These are phyloP conservation scores for Metroxylon sagu DNA, from an alignment of 176 grass and related monocot genomes.

Conservation along the genomic window DNA sequence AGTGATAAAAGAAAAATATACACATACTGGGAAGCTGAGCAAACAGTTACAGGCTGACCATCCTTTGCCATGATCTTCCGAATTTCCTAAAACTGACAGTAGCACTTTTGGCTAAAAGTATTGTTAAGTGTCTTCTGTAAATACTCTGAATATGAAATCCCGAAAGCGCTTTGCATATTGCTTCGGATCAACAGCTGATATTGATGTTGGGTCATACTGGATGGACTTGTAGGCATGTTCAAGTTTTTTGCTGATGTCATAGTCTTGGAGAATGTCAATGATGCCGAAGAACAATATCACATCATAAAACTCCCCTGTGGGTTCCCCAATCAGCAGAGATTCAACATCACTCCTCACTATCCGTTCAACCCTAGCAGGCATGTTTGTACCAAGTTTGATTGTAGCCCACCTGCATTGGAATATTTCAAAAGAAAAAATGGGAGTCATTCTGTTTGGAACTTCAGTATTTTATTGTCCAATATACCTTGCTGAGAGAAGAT, in stretches of 20 bases:
- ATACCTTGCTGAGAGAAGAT: too few species aligned
- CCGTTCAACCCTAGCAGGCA: conserved; percentile 76
- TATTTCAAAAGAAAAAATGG: too few species aligned
- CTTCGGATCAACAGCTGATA: conserved; percentile 64
- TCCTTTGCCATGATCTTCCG: too few species aligned
- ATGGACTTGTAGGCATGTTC: conserved; percentile 88
- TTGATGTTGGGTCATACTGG: conserved; percentile 69
- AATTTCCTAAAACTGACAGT: too few species aligned
- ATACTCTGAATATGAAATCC: conserved; percentile 71
- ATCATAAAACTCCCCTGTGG: conserved; percentile 57
- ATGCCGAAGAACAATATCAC: conserved; percentile 83
- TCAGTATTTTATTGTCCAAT: too few species aligned
- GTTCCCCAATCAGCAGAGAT: conserved; percentile 48
- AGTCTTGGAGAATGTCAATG: conserved; percentile 90
- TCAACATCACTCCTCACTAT: conserved; percentile 40
- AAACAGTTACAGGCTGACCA: too few species aligned
- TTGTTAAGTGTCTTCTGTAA: conserved; percentile 40
- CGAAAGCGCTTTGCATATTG: conserved; percentile 78
- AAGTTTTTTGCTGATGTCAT: conserved; percentile 88
- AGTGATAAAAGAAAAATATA: too few species aligned
- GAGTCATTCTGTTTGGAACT: too few species aligned
- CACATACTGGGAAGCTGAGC: too few species aligned
- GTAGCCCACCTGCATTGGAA: conserved; percentile 35
- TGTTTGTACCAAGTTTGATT: conserved; percentile 52
- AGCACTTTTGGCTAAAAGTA: not conserved